phyloP scores from a whole-genome alignment of 1,139 yeast species.

The Yamadazyma conglobata region DNA sequence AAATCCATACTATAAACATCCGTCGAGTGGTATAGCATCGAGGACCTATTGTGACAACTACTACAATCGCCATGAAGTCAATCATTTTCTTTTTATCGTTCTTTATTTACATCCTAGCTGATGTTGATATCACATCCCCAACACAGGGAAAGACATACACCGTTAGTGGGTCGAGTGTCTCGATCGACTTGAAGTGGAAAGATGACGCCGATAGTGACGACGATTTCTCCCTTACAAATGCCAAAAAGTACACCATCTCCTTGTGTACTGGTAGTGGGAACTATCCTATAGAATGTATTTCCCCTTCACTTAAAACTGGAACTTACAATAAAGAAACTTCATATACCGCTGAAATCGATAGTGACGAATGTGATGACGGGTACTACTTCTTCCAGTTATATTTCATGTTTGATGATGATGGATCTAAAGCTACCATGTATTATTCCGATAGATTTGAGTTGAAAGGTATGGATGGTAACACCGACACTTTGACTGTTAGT shows the following conservation, averaged over 20 bases:
- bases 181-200: slow-evolving; percentile 56
- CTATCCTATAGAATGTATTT: slow-evolving; percentile 39
- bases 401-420: slow-evolving; percentile 37
- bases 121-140: slow-evolving; percentile 57
- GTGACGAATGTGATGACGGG: slow-evolving; percentile 55
- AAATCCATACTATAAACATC: no score
- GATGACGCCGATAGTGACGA: slow-evolving; percentile 46
- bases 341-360: slow-evolving; percentile 41
- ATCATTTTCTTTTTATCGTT: slow-evolving; percentile 7
- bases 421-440: slow-evolving; percentile 54
- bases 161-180: slow-evolving; percentile 46
- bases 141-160: slow-evolving; percentile 43
- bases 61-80: slow-evolving; percentile 4
- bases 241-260: slow-evolving; percentile 46
- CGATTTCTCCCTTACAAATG: slow-evolving; percentile 41
- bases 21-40: no score
- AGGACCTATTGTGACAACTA: no score
- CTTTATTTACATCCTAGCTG: slow-evolving; percentile 33
- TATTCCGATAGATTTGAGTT: slow-evolving; percentile 67
- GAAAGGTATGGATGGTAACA: slow-evolving; percentile 66
- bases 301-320: slow-evolving; percentile 21
- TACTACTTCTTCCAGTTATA: slow-evolving; percentile 67
- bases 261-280: slow-evolving; percentile 68
- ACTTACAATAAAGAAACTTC: slow-evolving; percentile 16
- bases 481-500: slow-evolving; percentile 22